These are phyloP conservation scores for Chlorencoelia australis DNA, from an alignment of 2,329 filamentous ascomycete genomes.

Conservation along the genomic window DNA sequence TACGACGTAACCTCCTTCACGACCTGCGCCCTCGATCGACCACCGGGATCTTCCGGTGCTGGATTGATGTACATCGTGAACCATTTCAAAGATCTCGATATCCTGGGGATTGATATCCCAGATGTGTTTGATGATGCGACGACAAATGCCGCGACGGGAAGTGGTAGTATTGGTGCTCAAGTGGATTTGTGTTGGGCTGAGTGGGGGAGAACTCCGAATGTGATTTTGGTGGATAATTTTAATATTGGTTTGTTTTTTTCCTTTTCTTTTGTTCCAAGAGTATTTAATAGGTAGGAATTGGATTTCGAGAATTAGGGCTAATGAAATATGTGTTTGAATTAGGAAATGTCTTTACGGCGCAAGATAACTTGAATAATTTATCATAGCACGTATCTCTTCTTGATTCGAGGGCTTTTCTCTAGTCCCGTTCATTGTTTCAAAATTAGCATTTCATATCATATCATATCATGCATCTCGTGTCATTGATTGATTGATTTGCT, in stretches of 20 bases:
- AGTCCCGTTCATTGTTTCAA: too few species aligned
- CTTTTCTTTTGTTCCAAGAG: too few species aligned
- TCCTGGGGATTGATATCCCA: conserved; percentile 40
- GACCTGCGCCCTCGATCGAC: conserved; percentile 56
- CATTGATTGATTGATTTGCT: too few species aligned
- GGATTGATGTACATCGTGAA: conserved; percentile 54
- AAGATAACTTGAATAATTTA: conserved; percentile 24
- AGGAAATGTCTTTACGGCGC: conserved; percentile 24
- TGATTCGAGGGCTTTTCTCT: too few species aligned
- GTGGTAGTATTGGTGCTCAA: conserved; percentile 42
- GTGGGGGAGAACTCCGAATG: conserved; percentile 40
- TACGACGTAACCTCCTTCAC: conserved; percentile 54
- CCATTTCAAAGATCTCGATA: conserved; percentile 48
- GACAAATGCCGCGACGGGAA: conserved; percentile 39
- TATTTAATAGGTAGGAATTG: too few species aligned
- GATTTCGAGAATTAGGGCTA: too few species aligned
- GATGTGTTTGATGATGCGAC: conserved; percentile 35
- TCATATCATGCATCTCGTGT: too few species aligned
- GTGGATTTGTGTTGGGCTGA: conserved; percentile 34
- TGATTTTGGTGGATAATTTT: conserved; percentile 50
- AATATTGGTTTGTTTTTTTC: conserved; percentile 33
- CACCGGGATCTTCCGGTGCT: conserved; percentile 34
- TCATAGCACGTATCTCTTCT: too few species aligned
- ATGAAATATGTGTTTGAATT: too few species aligned
- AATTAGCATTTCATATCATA: too few species aligned